Evolutionary conservation across 176 grass and related monocot genomes (phyloP).

Genomic region (Pharus latifolius): DNA sequence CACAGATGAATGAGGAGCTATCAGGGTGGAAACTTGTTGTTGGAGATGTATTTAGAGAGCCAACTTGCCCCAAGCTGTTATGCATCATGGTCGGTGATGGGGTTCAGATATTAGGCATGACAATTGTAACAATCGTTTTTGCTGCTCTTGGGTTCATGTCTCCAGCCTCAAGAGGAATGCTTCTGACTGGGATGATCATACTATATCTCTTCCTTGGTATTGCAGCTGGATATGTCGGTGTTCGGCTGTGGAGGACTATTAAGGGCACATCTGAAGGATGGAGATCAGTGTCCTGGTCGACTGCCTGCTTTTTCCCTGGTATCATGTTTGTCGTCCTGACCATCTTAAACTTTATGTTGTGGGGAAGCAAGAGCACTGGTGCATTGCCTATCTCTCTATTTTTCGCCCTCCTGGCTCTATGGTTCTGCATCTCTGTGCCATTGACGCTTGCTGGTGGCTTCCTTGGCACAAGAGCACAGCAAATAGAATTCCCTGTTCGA

Average conservation of each 20-base stretch:
- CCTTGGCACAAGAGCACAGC: constrained; percentile 48
- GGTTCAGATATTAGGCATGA: constrained; percentile 73
- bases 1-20: constrained; percentile 80
- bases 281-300: constrained; percentile 66
- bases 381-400: constrained; percentile 79
- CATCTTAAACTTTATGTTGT: constrained; percentile 61
- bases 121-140: constrained; percentile 56
- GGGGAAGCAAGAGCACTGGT: constrained; percentile 74
- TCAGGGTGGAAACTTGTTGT: constrained; percentile 88
- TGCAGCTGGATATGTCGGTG: constrained; percentile 55
- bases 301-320: constrained; percentile 78
- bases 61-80: constrained; percentile 52
- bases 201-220: constrained; percentile 84
- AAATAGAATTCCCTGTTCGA: constrained; percentile 62
- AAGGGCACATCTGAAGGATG: constrained; percentile 63
- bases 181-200: constrained; percentile 81
- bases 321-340: constrained; percentile 61
- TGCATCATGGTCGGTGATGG: constrained; percentile 82
- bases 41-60: constrained; percentile 85
- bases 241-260: constrained; percentile 57
- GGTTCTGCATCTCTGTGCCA: constrained; percentile 84
- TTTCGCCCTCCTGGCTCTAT: constrained; percentile 67
- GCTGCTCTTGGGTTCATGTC: constrained; percentile 82
- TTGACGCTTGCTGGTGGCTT: constrained; percentile 60
- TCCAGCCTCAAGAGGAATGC: constrained; percentile 81